Evolutionary conservation across 176 grass and related monocot species (phyloP), one percentile per base, ranked within the genome.

Genomic region (Miscanthus lutarioriparius): DNA sequence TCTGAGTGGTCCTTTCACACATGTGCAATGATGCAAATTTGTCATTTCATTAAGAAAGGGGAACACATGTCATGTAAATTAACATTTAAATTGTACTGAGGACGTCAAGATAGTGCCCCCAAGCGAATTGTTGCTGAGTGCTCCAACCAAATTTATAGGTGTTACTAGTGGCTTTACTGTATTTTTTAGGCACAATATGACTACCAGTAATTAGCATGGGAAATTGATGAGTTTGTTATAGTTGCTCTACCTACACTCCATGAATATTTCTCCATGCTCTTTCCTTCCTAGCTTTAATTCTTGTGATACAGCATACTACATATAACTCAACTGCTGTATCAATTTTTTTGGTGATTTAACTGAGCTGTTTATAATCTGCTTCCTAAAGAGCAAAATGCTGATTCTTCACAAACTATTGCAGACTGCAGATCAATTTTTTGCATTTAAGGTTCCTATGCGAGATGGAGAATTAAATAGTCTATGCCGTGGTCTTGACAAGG

Each of bases 381-480:
- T 65, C 64, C n/a, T 86, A 78, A 61, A 47, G 70, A 78, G 39
- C 36, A 38, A 82, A 62, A 48, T 16, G 66, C 68, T 87, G 30
- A 49, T 80, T 66, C 73, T 70, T 84, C 66, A 64, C 36, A 26
- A 78, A 80, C 56, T 91, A 74, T 84, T 90, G 83, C 93, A 98
- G 96, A 95, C 91, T 38, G 90, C 91, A 80, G 96, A 98, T 89
- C 96, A 98, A 36, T 98, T 98, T 90, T 98, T 95, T 85, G 87
- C 87, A 45, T 87, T 98, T 39, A 95, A 94, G 44, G 91, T 98
- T 65, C 96, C 96, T 82, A 95, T 98, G 93, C 81, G 87, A 83
- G 86, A 85, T 62, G 89, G 87, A 81, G 93, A 95, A 84, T 67
- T 98, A 82, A 91, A 89, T 77, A 86, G 81, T 70, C 87, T 98